Evolutionary conservation across 164 flowering plant genomes (phyloP).

Genomic region (Nelumbo lutea): DNA sequence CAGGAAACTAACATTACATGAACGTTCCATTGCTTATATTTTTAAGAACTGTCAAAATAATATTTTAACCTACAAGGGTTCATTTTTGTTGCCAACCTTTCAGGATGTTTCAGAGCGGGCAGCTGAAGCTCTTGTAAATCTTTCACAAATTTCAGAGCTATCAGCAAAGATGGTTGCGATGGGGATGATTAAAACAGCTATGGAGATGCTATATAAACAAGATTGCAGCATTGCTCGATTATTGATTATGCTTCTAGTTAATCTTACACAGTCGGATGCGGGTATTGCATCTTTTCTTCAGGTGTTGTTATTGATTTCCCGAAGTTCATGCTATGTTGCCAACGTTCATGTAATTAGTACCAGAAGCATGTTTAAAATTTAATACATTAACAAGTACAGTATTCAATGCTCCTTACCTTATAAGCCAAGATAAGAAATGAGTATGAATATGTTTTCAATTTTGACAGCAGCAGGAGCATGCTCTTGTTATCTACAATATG

Average conservation of each 20-base stretch:
- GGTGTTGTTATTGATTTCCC: conserved; percentile 36
- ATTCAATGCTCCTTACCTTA: background rate
- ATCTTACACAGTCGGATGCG: conserved; percentile 76
- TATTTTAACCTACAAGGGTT: background rate
- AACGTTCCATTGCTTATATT: background rate
- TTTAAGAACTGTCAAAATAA: background rate
- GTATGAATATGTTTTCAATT: background rate
- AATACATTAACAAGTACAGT: background rate
- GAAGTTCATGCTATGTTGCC: background rate
- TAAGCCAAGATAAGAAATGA: background rate
- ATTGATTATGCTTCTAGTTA: conserved; percentile 84
- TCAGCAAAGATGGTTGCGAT: conserved; percentile 64
- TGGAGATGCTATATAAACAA: conserved; percentile 67
- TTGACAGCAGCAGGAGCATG: background rate
- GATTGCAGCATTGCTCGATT: conserved; percentile 42
- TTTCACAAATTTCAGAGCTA: conserved; percentile 63
- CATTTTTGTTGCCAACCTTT: background rate
- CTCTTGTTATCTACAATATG: background rate
- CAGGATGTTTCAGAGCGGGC: conserved; percentile 93
- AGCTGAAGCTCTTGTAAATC: conserved; percentile 80
- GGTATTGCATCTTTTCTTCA: conserved; percentile 82
- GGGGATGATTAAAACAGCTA: conserved; percentile 56
- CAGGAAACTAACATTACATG: background rate
- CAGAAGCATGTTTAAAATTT: background rate
- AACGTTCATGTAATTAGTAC: background rate